Evolutionary conservation across 192 early-diverging fungal species (phyloP), one percentile per base, ranked within the genome.

Genomic region (Ambispora gerdemannii): DNA sequence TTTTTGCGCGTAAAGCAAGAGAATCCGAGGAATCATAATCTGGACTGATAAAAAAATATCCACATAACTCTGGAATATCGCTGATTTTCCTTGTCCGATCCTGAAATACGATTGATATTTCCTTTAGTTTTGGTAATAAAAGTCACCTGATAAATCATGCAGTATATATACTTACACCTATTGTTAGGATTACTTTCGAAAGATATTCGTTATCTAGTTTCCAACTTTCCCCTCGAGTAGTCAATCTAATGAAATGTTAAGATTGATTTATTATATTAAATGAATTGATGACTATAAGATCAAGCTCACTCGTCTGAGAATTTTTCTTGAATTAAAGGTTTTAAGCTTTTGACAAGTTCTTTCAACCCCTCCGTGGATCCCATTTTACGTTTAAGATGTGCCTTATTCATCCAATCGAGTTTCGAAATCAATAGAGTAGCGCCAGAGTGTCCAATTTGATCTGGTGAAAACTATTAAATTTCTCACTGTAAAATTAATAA

Each of bases 401-500:
- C 85, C 67, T 90, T 87, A 75, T 93, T 92, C 34, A 93, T 80
- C 78, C 83, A 86, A 70, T 90, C 86, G 13, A 93, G 73, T 70
- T 89, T 90, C n/a, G 85, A 83, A 38, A 79, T 80, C 36, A 82
- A 74, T 3, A 93, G 89, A 6, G 90, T 80, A 0, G 86, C 82
- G 25, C 81, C 79, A 0, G 88, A 87, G 33, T 87, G 84, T 66
- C 88, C 83, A 38, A 93, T 63, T 4, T 84, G 70, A 0, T 79
- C 73, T 8, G 90, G 33, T 8, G 83, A 79, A 73, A 93, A 93
- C 82, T 88, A 59, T 25, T n/a, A 24, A 47, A 20, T 43, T 28
- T 24, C 20, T 22, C 10, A 49, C n/a, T 2, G 30, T n/a, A 43
- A 43, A 25, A 4, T 51, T 32, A 60, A 34, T 55, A 43, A 43